A percentile compares a stretch with the other conserved stretches of the same genome.
These are phyloP conservation scores for Crithidia expoeki DNA, from an alignment of 208 protist genomes.

Conservation along the genomic window DNA sequence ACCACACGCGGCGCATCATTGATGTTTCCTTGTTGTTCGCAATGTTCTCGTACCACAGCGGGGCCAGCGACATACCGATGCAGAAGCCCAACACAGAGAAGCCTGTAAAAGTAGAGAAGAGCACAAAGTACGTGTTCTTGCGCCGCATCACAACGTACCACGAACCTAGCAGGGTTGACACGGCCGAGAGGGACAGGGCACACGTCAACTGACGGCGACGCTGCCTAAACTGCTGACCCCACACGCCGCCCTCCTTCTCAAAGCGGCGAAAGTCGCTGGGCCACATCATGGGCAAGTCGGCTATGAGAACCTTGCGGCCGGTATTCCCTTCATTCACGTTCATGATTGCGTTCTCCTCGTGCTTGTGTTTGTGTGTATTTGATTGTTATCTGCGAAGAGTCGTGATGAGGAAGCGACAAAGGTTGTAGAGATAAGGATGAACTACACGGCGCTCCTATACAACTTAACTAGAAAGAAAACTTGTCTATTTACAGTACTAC, in stretches of 20 bases:
- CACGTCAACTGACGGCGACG: slow-evolving; percentile 84
- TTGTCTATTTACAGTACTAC: no score
- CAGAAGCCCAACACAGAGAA: slow-evolving; percentile 86
- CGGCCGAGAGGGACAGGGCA: slow-evolving; percentile 38
- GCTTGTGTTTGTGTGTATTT: slow-evolving; percentile 10
- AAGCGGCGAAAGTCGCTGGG: slow-evolving; percentile 80
- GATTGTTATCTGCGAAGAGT: background rate
- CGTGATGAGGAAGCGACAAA: no score
- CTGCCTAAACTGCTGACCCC: slow-evolving; percentile 79
- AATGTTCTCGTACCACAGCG: slow-evolving; percentile 75
- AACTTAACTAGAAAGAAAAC: background rate
- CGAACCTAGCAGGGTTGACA: slow-evolving; percentile 57
- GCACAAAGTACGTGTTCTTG: slow-evolving; percentile 81
- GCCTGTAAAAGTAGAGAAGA: slow-evolving; percentile 81
- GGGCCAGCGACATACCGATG: slow-evolving; percentile 70
- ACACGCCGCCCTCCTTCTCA: slow-evolving; percentile 84
- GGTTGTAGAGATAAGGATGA: no score
- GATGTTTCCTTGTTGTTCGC: slow-evolving; percentile 87
- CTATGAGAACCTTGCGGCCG: slow-evolving; percentile 67
- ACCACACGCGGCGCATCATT: slow-evolving; percentile 93
- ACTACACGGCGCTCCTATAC: background rate
- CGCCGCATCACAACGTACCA: slow-evolving; percentile 66
- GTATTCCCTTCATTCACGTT: slow-evolving; percentile 39
- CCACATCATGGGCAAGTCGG: slow-evolving; percentile 90
- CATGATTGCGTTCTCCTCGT: slow-evolving; percentile 16